phyloP scores from a whole-genome alignment of 768 basidiomycete species.

The Mycena albidolilacea region DNA sequence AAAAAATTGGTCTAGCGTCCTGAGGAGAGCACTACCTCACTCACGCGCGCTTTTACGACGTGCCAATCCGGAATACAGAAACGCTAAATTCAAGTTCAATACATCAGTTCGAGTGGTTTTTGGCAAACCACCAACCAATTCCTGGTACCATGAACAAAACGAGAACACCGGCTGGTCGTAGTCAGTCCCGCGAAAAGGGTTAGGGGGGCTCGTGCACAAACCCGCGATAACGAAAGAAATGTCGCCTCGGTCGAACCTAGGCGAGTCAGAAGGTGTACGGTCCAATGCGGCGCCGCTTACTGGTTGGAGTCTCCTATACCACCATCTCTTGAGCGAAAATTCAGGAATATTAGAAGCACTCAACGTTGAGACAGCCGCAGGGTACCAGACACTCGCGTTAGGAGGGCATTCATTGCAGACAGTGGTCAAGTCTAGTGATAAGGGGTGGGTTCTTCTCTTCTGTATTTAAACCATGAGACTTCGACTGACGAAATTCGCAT shows the following conservation, averaged over 20 bases:
- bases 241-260: constrained; percentile 80
- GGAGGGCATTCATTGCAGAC: constrained; percentile 6
- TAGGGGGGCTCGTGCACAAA: not conserved
- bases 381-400: not conserved
- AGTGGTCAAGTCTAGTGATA: constrained; percentile 7
- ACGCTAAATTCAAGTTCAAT: constrained; percentile 57
- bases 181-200: not conserved
- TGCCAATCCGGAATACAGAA: constrained; percentile 81
- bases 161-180: constrained; percentile 66
- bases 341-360: not conserved
- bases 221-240: constrained; percentile 76
- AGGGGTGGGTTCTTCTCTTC: not conserved
- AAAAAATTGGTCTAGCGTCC: not conserved
- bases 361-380: constrained; percentile 13
- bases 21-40: constrained; percentile 37
- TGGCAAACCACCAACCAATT: constrained; percentile 59
- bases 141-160: constrained; percentile 87
- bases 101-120: constrained; percentile 19
- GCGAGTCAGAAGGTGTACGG: not conserved
- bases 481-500: constrained; percentile 33
- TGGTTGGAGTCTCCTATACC: constrained; percentile 31
- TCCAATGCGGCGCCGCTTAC: constrained; percentile 24
- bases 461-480: constrained; percentile 16
- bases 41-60: constrained; percentile 75
- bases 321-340: constrained; percentile 11